phyloP scores from a whole-genome alignment of 805 yeast genomes.

The Kuraishia floccosa region DNA sequence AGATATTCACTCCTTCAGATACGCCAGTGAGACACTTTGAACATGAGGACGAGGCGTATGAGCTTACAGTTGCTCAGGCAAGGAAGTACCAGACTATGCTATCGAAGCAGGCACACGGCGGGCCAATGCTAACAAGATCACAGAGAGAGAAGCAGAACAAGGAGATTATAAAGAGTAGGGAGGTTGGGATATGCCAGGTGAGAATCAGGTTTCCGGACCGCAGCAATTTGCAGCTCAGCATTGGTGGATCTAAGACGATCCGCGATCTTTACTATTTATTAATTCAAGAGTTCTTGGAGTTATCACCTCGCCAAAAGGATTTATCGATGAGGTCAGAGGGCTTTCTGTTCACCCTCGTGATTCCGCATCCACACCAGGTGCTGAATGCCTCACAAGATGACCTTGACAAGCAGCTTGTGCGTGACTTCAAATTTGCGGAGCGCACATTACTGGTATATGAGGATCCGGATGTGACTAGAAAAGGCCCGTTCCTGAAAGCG shows the following conservation, averaged over 20 bases:
- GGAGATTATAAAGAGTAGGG: conserved; percentile 13
- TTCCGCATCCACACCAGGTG: conserved; percentile 34
- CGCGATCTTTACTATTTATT: conserved; percentile 12
- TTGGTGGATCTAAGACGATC: conserved; percentile 29
- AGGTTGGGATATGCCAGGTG: too few species aligned
- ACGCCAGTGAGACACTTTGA: conserved; percentile 5
- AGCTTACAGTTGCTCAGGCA: conserved; percentile 41
- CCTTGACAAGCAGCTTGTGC: conserved; percentile 17
- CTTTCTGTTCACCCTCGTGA: conserved; percentile 19
- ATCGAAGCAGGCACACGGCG: conserved; percentile 25
- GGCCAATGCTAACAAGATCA: conserved; percentile 15
- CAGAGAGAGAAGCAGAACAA: conserved; percentile 20
- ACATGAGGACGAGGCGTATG: conserved; percentile 26
- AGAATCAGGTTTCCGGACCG: conserved; percentile 52
- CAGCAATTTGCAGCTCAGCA: conserved; percentile 35
- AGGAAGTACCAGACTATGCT: conserved; percentile 39
- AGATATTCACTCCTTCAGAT: conserved; percentile 8
- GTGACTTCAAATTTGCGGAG: conserved; percentile 29
- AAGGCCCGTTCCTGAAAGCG: conserved; percentile 11
- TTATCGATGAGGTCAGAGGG: conserved; percentile 9
- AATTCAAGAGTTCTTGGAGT: conserved; percentile 13
- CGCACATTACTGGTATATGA: conserved; percentile 13
- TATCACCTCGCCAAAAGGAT: conserved; percentile 18
- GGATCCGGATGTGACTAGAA: conserved; percentile 7
- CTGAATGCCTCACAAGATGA: conserved; percentile 14